Evolutionary conservation across 495 filamentous ascomycete species (phyloP).

Genomic region (Penicillium cinerascens): DNA sequence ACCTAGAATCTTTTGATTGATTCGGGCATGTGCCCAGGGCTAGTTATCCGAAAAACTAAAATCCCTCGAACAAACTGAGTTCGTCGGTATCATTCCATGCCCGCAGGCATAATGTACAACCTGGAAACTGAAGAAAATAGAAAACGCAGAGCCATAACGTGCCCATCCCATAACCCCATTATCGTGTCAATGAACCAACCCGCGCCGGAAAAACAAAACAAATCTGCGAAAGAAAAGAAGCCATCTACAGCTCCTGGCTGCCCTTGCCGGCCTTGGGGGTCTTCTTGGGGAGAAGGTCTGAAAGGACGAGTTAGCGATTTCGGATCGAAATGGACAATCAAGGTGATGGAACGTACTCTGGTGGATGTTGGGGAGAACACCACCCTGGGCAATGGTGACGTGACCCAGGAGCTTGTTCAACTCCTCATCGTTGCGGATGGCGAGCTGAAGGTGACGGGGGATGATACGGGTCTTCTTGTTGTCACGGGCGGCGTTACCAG

Average conservation of each 20-base stretch:
- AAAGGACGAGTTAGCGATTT: conserved; percentile 41
- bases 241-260: conserved; percentile 83
- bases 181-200: conserved; percentile 73
- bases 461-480: conserved; percentile 99
- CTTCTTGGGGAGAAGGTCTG: conserved; percentile 98
- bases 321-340: background rate
- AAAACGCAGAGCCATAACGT: conserved; percentile 74
- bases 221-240: conserved; percentile 50
- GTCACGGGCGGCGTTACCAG: conserved; percentile 97
- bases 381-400: conserved; percentile 98
- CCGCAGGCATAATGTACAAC: conserved; percentile 93
- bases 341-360: conserved; percentile 66
- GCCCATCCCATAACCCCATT: conserved; percentile 83
- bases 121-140: conserved; percentile 67
- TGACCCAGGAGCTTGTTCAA: conserved; percentile 99
- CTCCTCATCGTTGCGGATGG: conserved; percentile 99
- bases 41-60: conserved; percentile 29
- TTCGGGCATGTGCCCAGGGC: conserved; percentile 14
- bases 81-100: conserved; percentile 55
- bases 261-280: conserved; percentile 88
- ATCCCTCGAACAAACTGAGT: conserved; percentile 32
- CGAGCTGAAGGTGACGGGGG: conserved; percentile 96
- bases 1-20: conserved; percentile 33
- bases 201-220: conserved; percentile 53
- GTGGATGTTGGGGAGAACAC: conserved; percentile 98